phyloP scores from a whole-genome alignment of 75 land plant species.

The Cupressus sempervirens region DNA sequence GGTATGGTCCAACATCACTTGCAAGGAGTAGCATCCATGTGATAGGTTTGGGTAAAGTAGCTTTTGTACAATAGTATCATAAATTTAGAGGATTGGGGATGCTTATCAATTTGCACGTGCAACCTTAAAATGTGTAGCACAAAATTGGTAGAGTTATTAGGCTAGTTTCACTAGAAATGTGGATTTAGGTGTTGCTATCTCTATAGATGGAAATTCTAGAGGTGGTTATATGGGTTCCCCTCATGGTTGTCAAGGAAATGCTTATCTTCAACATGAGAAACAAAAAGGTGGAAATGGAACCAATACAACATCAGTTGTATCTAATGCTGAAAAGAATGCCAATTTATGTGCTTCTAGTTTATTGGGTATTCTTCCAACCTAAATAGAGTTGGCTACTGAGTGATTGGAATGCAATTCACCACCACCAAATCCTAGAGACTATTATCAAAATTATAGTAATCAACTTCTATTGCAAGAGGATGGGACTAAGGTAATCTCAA shows the following conservation, averaged over 20 bases:
- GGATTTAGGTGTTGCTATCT: constrained; percentile 20
- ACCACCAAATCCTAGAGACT: constrained; percentile 67
- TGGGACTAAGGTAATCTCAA: constrained; percentile 27
- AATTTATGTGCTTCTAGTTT: constrained; percentile 17
- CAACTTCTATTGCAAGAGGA: constrained; percentile 71
- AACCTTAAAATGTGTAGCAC: constrained; percentile 31
- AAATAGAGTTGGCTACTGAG: constrained; percentile 19
- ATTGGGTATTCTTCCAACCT: constrained; percentile 12
- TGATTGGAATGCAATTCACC: constrained; percentile 30
- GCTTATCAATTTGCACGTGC: constrained; percentile 20
- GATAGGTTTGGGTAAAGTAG: constrained; percentile 52
- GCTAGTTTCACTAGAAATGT: constrained; percentile 5
- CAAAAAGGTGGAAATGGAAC: constrained; percentile 32
- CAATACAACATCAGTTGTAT: constrained; percentile 11
- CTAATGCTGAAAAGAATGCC: constrained; percentile 13
- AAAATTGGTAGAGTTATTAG: constrained; percentile 33
- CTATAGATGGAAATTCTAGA: constrained; percentile 29
- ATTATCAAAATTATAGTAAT: constrained; percentile 85
- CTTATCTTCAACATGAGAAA: constrained; percentile 34
- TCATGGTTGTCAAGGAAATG: constrained; percentile 21
- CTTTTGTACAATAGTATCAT: constrained; percentile 43
- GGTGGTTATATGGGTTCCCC: constrained; percentile 33
- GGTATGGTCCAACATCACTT: constrained; percentile 73
- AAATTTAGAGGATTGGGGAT: constrained; percentile 45
- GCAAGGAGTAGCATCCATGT: constrained; percentile 50